phyloP scores from a whole-genome alignment of 441 rosid species.

The Bruguiera hainesii region DNA sequence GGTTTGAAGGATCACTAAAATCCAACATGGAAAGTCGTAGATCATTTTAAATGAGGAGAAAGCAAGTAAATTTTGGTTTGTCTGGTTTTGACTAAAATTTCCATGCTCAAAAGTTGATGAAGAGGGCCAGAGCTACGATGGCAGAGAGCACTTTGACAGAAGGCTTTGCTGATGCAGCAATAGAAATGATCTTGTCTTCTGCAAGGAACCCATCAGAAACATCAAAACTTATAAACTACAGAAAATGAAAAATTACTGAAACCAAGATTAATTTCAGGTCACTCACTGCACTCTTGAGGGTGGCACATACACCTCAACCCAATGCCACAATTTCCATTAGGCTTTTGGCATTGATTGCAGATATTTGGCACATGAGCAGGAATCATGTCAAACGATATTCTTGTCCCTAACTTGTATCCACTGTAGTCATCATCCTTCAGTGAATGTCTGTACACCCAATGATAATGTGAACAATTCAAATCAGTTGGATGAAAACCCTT shows the following conservation, averaged over 20 bases:
- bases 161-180: conserved; percentile 21
- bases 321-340: conserved; percentile 60
- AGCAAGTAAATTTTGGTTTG: not conserved
- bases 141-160: conserved; percentile 13
- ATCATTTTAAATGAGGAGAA: not conserved
- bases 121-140: conserved; percentile 2
- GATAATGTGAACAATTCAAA: conserved; percentile 36
- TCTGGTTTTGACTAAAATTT: not conserved
- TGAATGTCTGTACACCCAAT: conserved; percentile 26
- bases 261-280: not conserved
- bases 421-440: conserved; percentile 10
- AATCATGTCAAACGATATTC: conserved; percentile 46
- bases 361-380: conserved; percentile 50
- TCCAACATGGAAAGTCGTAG: too few species aligned
- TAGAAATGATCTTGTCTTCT: conserved; percentile 40
- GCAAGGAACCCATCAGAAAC: conserved; percentile 24
- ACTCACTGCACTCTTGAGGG: conserved; percentile 60
- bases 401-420: conserved; percentile 35
- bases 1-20: too few species aligned
- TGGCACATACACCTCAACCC: conserved; percentile 65
- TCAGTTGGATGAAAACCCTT: conserved; percentile 37
- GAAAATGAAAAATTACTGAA: not conserved
- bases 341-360: conserved; percentile 49
- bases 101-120: not conserved
- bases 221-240: conserved; percentile 7